Evolutionary conservation across 129 eudicot species (phyloP), one percentile per base, ranked within the genome.

Genomic region (Oenanthe sinensis): DNA sequence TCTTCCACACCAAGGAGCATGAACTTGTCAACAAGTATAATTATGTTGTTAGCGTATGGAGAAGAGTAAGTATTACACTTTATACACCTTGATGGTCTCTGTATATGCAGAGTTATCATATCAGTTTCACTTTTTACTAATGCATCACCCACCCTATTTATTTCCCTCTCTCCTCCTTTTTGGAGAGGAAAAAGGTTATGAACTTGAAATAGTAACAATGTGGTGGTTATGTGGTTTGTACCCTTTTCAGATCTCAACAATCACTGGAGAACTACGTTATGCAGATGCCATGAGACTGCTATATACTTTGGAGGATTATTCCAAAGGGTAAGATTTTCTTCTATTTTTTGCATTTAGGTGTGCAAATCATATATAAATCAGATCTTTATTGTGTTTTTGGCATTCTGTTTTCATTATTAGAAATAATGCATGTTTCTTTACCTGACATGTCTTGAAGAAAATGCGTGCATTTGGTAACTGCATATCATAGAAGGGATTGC

Each of bases 21-120:
- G 91, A 90, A 52, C 82, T 95, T 84, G 88, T 90, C 81, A 91
- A 88, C 92, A 95, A 91, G 85, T 88, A 95, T 77, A 95, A 95
- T 75, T 87, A 87, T 80, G 97, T 95, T 69, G 90, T 95, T 83
- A 83, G 90, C 85, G 86, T 90, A 55, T 91, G 97, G 98, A 90
- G 84, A 92, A 86, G 98, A 87, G 98, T 95, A 80, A 90, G 97
- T 85, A 26, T 26, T 33, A 39, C 17, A 42, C 15, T 42, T 74
- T 28, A 50, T 45, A 79, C 44, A 42, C 58, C 42, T 60, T 79
- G 63, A 80, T 40, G 37, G 78, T 70, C 73, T 40, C 28, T 74
- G 55, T 55, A 47, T 50, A 36, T 39, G 55, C 48, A 71, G 19
- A 37, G 11, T 33, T 60, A 60, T 60, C 1, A 8, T 71, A 39